Conservation (phyloP, 768 basidiomycete species). For the Russula compacta region DNA sequence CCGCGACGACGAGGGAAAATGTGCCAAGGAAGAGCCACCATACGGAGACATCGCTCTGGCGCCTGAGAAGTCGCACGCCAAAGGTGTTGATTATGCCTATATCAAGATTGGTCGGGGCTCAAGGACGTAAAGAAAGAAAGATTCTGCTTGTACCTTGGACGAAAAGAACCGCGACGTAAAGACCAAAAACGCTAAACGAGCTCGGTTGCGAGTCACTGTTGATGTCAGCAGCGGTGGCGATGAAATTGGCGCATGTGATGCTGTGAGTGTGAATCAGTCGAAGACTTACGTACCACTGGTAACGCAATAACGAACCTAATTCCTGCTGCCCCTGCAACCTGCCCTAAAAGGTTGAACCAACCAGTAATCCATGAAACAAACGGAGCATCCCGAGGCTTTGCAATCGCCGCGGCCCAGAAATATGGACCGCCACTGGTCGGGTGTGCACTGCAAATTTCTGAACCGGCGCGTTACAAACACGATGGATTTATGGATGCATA, state of each 20-base stretch:
- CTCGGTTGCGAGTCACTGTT: conserved; percentile 50
- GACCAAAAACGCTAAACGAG: conserved; percentile 52
- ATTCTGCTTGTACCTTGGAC: conserved; percentile 38
- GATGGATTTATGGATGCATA: not conserved
- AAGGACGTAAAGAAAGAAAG: not conserved
- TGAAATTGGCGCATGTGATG: conserved; percentile 57
- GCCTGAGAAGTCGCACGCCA: conserved; percentile 52
- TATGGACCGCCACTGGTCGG: conserved; percentile 70
- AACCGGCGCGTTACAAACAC: not conserved
- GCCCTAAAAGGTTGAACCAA: conserved; percentile 67
- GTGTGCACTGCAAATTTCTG: conserved; percentile 48
- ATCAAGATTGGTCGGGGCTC: not conserved
- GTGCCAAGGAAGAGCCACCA: conserved; percentile 71
- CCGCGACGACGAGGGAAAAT: conserved; percentile 52
- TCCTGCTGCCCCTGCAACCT: conserved; percentile 70
- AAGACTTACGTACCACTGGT: not conserved
- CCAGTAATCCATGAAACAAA: conserved; percentile 69
- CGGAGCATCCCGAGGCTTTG: conserved; percentile 45
- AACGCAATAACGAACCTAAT: conserved; percentile 38
- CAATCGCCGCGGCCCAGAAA: conserved; percentile 75
- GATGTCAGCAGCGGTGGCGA: conserved; percentile 54
- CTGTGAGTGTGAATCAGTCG: conserved; percentile 25
- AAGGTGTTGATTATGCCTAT: conserved; percentile 64
- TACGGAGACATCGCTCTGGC: conserved; percentile 64
- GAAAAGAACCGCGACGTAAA: conserved; percentile 59